Evolutionary conservation across 495 filamentous ascomycete genomes (phyloP).

Genomic region (Penicilliopsis zonata): DNA sequence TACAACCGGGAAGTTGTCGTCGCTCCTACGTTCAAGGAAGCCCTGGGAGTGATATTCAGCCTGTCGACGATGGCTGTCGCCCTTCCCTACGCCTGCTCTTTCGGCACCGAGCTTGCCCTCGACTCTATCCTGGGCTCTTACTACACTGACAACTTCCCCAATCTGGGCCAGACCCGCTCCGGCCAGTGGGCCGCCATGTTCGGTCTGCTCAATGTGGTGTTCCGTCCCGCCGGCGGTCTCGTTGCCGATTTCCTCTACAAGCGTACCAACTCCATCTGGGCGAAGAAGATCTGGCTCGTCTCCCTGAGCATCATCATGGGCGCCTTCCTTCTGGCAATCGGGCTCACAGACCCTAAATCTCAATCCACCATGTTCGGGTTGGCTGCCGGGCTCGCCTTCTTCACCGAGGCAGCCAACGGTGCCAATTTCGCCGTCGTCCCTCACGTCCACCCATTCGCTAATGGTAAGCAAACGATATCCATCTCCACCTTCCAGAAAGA

Average conservation of each 20-base stretch:
- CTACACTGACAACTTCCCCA: slow-evolving; percentile 66
- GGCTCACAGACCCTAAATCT: slow-evolving; percentile 45
- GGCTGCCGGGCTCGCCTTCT: slow-evolving; percentile 61
- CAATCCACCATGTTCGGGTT: slow-evolving; percentile 65
- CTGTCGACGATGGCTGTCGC: slow-evolving; percentile 56
- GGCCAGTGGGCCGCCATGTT: slow-evolving; percentile 84
- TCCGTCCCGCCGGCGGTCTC: slow-evolving; percentile 63
- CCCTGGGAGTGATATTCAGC: slow-evolving; percentile 44
- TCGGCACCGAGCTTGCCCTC: slow-evolving; percentile 76
- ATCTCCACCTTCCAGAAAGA: no score
- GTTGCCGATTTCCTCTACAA: slow-evolving; percentile 63
- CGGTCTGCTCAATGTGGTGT: slow-evolving; percentile 72
- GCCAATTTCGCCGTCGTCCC: slow-evolving; percentile 78
- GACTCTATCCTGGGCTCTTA: slow-evolving; percentile 73
- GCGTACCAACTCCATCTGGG: slow-evolving; percentile 48
- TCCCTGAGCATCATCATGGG: slow-evolving; percentile 53
- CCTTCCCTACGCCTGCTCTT: slow-evolving; percentile 71
- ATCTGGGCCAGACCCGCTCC: slow-evolving; percentile 58
- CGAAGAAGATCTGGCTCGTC: slow-evolving; percentile 64
- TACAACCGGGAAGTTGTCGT: slow-evolving; percentile 47
- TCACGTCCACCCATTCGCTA: slow-evolving; percentile 68
- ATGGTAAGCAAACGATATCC: no score
- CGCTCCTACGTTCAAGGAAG: slow-evolving; percentile 51
- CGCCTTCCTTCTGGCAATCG: slow-evolving; percentile 58
- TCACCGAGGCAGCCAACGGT: slow-evolving; percentile 76